Percentiles rank a stretch among this genome's conserved stretches.
These are phyloP conservation scores for Quercus lobata DNA, from an alignment of 331 rosid species.

Conservation along the genomic window DNA sequence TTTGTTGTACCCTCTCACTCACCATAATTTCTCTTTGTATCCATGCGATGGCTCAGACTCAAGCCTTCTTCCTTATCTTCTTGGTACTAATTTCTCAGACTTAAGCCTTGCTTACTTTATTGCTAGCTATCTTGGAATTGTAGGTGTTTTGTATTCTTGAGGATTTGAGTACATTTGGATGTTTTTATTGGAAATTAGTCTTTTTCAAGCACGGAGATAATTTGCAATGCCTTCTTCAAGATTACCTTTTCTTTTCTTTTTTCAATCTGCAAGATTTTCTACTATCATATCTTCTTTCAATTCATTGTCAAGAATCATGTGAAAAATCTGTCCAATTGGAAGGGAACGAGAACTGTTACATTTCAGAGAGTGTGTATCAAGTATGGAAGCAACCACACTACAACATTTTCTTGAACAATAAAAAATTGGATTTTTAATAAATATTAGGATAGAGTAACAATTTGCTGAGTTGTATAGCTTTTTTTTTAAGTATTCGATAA, in stretches of 20 bases:
- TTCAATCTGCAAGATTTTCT: neutral
- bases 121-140: neutral
- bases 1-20: slow-evolving; percentile 63
- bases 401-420: too few species aligned
- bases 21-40: slow-evolving; percentile 57
- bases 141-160: neutral
- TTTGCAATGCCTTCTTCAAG: too few species aligned
- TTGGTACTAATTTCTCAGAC: slow-evolving; percentile 46
- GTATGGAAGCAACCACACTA: neutral
- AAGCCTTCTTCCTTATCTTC: slow-evolving; percentile 74
- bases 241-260: neutral
- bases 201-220: neutral
- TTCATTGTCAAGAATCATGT: neutral
- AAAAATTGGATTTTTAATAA: too few species aligned
- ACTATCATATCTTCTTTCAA: neutral
- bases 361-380: neutral
- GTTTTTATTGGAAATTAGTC: too few species aligned
- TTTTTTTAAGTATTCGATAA: too few species aligned
- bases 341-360: too few species aligned
- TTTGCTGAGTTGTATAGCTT: too few species aligned
- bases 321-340: too few species aligned
- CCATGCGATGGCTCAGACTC: slow-evolving; percentile 57
- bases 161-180: too few species aligned
- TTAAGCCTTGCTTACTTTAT: neutral
- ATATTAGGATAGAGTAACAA: too few species aligned